Evolutionary conservation across 805 yeast species (phyloP), one percentile per base, ranked within the genome.

Genomic region (Debaryomyces tyrocola): DNA sequence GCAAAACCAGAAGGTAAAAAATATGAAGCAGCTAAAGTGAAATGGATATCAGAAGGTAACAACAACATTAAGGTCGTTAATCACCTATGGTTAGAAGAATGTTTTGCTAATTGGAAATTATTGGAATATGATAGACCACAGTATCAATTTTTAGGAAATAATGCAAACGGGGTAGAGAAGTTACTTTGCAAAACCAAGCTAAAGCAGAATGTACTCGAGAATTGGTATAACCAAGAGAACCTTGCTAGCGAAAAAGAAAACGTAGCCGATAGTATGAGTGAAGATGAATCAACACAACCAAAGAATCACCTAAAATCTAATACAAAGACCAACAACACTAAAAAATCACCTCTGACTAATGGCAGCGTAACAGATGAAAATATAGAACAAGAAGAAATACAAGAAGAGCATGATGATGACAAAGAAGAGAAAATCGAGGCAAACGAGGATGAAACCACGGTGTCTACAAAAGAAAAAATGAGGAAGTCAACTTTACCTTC

Each of bases 81-180:
- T 58, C 96, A 90, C 64, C 59, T 84, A 11, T 92, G 99, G 99
- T 65, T 92, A 11, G 98, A 92, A 58, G 91, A 87, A 45, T 78
- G 90, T 36, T 92, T 76, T 49, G 54, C 66, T 9, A 64, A 74
- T 39, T 87, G 94, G 91, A 67, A 66, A 42, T 53, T 74, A 4
- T 74, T 77, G 53, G 80, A 82, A 33, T 74, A 63, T 4, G 55
- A 66, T 0, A 57, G 63, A 12, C 72, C 79, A 2, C 70, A 79
- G 28, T 88, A 80, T 62, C 60, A 74, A 8, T 67, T 69, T 41
- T 66, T 80, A 35, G 79, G 81, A 0, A 63, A 69, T 34, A 66
- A 62, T 20, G 56, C 68, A 3, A 66, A 70, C 21, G 64, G 63
- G 2, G 54, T 78, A 38, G 71, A 75, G 11, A 70, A 74, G n/a